Evolutionary conservation across 306 rosid species (phyloP).

Genomic region (Canavalia gladiata): DNA sequence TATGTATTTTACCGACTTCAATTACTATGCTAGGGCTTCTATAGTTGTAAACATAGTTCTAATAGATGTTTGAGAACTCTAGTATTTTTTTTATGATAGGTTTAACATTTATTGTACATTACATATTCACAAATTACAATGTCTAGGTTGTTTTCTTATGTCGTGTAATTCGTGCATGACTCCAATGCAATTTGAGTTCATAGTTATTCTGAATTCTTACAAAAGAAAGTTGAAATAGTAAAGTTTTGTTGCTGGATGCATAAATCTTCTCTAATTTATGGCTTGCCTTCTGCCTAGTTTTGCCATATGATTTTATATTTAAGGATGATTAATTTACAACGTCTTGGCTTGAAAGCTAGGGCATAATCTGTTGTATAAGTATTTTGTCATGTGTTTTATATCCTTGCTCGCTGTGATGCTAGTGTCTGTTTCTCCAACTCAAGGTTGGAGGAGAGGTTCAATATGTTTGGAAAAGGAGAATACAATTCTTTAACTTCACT

Average conservation of each 20-base stretch:
- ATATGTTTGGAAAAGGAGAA: not conserved
- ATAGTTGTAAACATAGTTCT: constrained; percentile 54
- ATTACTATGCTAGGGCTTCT: constrained; percentile 49
- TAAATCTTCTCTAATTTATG: constrained; percentile 8
- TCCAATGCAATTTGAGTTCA: constrained; percentile 18
- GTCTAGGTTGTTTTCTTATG: constrained; percentile 33
- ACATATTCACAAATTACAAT: not conserved
- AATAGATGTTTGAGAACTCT: constrained; percentile 44
- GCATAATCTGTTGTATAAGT: constrained; percentile 6
- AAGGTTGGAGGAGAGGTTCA: constrained; percentile 37
- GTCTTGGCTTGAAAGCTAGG: not conserved
- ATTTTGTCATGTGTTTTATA: constrained; percentile 24
- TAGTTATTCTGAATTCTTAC: constrained; percentile 28
- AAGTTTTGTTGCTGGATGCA: constrained; percentile 23
- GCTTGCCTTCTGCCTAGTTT: not conserved
- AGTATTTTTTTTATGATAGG: constrained; percentile 34
- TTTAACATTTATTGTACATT: constrained; percentile 41
- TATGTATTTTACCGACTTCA: constrained; percentile 48
- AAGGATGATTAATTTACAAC: constrained; percentile 23
- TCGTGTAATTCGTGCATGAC: constrained; percentile 35
- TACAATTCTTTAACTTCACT: constrained; percentile 5
- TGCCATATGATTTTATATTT: not conserved
- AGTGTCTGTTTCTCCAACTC: constrained; percentile 24
- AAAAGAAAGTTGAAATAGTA: constrained; percentile 21
- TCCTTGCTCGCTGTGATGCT: constrained; percentile 17